Conservation (phyloP, 1,284 basidiomycete genomes). For the Tremellales sp. region DNA sequence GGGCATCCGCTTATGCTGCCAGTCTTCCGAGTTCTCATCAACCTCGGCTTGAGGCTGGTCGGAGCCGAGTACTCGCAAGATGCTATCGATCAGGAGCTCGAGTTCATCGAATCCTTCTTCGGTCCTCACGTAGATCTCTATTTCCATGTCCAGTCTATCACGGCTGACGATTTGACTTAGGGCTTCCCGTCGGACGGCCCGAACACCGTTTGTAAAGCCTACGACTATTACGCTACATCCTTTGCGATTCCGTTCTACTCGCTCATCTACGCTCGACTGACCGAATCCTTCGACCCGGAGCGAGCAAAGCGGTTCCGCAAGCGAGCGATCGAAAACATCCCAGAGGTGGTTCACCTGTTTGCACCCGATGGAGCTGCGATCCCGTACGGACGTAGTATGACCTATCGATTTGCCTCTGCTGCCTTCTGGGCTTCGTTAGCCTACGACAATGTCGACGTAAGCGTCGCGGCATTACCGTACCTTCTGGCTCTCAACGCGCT, state of each 20-base stretch:
- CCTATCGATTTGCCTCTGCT: slow-evolving; percentile 51
- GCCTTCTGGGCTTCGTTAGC: slow-evolving; percentile 52
- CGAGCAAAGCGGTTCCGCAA: slow-evolving; percentile 16
- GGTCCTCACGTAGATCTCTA: slow-evolving; percentile 15
- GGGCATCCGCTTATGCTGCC: not conserved
- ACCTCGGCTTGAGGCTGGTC: slow-evolving; percentile 24
- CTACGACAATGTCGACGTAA: slow-evolving; percentile 19
- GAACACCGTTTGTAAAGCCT: slow-evolving; percentile 6
- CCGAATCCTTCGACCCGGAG: slow-evolving; percentile 50
- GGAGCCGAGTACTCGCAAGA: slow-evolving; percentile 25
- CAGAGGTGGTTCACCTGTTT: slow-evolving; percentile 20
- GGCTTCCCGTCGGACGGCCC: slow-evolving; percentile 24
- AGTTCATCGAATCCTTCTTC: slow-evolving; percentile 23
- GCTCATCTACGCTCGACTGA: slow-evolving; percentile 23
- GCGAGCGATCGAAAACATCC: slow-evolving; percentile 17
- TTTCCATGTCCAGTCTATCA: not conserved
- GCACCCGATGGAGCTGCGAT: slow-evolving; percentile 25
- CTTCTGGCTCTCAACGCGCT: not conserved
- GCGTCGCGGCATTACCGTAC: slow-evolving; percentile 22
- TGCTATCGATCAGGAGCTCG: slow-evolving; percentile 21
- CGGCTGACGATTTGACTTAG: slow-evolving; percentile 8
- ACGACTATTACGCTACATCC: slow-evolving; percentile 31
- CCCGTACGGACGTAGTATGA: slow-evolving; percentile 30
- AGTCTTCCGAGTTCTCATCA: slow-evolving; percentile 32
- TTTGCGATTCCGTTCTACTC: slow-evolving; percentile 37